phyloP scores from a whole-genome alignment of 148 eudicot genomes.

The Fagopyrum esculentum region DNA sequence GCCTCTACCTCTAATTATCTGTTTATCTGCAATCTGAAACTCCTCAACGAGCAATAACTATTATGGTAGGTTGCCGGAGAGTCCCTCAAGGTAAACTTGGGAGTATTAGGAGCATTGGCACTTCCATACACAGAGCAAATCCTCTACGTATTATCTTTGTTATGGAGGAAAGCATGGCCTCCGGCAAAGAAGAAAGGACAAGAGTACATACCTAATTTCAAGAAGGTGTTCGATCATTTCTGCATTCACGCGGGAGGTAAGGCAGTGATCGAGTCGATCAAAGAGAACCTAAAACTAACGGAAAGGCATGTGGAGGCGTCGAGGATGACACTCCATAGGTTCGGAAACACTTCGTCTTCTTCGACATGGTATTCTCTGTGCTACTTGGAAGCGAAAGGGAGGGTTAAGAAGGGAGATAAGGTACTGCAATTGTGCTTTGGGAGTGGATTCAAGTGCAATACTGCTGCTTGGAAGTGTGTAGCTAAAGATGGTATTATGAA shows the following conservation, averaged over 20 bases:
- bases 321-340: conserved; percentile 35
- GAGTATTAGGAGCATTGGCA: conserved; percentile 30
- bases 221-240: conserved; percentile 34
- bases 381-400: conserved; percentile 39
- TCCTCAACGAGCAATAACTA: too few species aligned
- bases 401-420: conserved; percentile 34
- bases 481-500: conserved; percentile 12
- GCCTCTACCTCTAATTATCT: too few species aligned
- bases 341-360: conserved; percentile 45
- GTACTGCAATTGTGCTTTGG: conserved; percentile 38
- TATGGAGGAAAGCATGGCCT: conserved; percentile 19
- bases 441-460: conserved; percentile 46
- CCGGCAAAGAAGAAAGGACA: conserved; percentile 16
- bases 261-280: conserved; percentile 35
- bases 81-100: conserved; percentile 34
- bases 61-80: conserved; percentile 30
- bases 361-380: conserved; percentile 43
- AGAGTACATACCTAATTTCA: conserved; percentile 30
- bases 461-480: conserved; percentile 44
- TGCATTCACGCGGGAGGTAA: conserved; percentile 45
- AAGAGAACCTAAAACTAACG: conserved; percentile 20
- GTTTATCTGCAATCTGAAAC: too few species aligned
- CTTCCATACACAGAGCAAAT: conserved; percentile 42
- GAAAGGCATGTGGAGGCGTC: conserved; percentile 35
- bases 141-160: conserved; percentile 13